Evolutionary conservation across 768 basidiomycete genomes (phyloP).

Genomic region (Coprinellus aureogranulatus): DNA sequence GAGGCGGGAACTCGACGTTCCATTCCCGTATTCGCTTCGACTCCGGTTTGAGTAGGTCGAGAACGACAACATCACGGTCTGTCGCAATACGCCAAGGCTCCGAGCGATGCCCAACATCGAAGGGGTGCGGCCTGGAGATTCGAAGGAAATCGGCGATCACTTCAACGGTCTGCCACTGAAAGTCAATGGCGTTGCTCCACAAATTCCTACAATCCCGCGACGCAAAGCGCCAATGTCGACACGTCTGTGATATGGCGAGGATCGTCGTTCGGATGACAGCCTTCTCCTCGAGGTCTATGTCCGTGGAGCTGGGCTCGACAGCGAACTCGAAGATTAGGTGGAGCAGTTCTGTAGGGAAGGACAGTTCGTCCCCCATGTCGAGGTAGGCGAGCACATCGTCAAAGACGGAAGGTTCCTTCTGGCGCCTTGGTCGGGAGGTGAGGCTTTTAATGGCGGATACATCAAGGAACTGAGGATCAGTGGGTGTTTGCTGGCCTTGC

Average conservation of each 20-base stretch:
- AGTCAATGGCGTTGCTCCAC: neutral
- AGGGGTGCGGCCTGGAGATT: neutral
- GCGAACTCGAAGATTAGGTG: neutral
- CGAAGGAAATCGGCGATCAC: neutral
- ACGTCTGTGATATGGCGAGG: neutral
- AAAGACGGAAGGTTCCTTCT: no score
- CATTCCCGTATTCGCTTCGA: neutral
- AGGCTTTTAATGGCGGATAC: no score
- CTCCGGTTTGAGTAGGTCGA: neutral
- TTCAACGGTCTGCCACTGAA: neutral
- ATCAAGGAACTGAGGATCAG: no score
- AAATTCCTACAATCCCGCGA: neutral
- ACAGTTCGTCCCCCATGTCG: neutral
- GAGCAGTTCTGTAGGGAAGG: neutral
- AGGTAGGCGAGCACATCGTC: neutral
- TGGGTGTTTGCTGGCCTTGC: no score
- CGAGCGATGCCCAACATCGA: neutral
- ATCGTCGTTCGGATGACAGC: neutral
- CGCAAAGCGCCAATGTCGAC: neutral
- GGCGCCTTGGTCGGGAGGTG: no score
- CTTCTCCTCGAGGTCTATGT: neutral
- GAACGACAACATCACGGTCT: neutral
- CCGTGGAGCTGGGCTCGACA: neutral
- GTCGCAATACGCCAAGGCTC: neutral
- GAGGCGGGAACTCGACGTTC: neutral